These are phyloP conservation scores for Penicillium paxilli DNA, from an alignment of 495 filamentous ascomycete genomes.

Conservation along the genomic window DNA sequence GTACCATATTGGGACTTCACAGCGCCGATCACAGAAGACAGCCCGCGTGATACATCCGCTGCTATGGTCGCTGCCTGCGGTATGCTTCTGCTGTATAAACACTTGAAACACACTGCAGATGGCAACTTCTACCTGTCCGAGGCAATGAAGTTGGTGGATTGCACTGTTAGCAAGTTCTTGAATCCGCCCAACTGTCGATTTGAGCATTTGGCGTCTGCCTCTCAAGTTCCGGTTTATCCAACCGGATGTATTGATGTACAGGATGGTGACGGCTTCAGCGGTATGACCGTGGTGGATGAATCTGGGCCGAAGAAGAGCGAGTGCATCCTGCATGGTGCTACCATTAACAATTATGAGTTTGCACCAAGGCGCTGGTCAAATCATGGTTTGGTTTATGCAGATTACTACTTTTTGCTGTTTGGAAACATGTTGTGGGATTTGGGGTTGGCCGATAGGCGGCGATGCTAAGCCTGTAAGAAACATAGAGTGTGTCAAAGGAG, in stretches of 20 bases:
- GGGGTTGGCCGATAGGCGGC: constrained; percentile 2
- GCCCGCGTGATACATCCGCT: constrained; percentile 40
- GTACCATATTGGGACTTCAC: constrained; percentile 48
- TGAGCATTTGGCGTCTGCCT: not conserved
- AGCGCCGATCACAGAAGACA: constrained; percentile 23
- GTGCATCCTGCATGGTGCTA: constrained; percentile 31
- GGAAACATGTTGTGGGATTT: constrained; percentile 38
- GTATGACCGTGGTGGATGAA: not conserved
- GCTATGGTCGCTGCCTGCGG: constrained; percentile 45
- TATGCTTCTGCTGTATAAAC: constrained; percentile 37
- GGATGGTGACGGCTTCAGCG: not conserved
- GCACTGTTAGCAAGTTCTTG: constrained; percentile 25
- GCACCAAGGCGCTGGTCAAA: constrained; percentile 33
- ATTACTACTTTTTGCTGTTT: constrained; percentile 48
- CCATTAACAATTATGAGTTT: constrained; percentile 43
- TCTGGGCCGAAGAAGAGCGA: constrained; percentile 5
- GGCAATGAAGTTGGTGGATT: constrained; percentile 14
- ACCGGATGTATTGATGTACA: not conserved
- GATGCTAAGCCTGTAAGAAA: not conserved
- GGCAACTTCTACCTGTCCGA: not conserved
- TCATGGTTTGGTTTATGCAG: constrained; percentile 49
- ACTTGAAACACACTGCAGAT: not conserved
- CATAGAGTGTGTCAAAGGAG: not conserved
- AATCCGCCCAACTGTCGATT: constrained; percentile 9
- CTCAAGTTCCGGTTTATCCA: constrained; percentile 2